These are phyloP conservation scores for Phyllosticta capitalensis DNA, from an alignment of 2,329 filamentous ascomycete genomes.

Conservation along the genomic window DNA sequence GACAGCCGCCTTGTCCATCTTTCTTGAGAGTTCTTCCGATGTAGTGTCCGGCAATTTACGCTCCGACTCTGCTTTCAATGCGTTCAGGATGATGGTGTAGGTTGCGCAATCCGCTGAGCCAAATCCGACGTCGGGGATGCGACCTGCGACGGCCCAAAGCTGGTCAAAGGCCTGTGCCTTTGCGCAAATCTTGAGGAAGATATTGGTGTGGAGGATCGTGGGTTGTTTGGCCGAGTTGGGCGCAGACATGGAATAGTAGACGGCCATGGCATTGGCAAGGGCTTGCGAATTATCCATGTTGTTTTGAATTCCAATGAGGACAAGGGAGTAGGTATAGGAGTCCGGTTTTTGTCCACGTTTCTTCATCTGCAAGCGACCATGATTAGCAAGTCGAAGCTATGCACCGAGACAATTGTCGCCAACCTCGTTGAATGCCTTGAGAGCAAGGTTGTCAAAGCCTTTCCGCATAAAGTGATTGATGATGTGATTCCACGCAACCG, in stretches of 20 bases:
- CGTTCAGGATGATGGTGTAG: constrained; percentile 75
- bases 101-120: constrained; percentile 61
- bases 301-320: constrained; percentile 64
- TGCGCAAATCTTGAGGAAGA: constrained; percentile 73
- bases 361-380: constrained; percentile 62
- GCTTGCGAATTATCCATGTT: constrained; percentile 48
- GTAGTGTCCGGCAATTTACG: neutral
- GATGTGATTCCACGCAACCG: constrained; percentile 81
- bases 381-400: constrained; percentile 7
- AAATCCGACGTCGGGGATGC: constrained; percentile 54
- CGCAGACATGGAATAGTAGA: constrained; percentile 67
- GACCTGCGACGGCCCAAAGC: constrained; percentile 66
- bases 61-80: constrained; percentile 46
- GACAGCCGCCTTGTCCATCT: constrained; percentile 41
- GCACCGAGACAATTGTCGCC: constrained; percentile 15
- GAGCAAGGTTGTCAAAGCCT: constrained; percentile 51
- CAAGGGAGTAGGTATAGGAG: constrained; percentile 70
- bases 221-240: constrained; percentile 56
- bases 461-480: constrained; percentile 61
- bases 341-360: constrained; percentile 77
- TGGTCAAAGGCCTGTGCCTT: constrained; percentile 66
- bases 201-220: constrained; percentile 77
- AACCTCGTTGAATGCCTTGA: constrained; percentile 85
- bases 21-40: constrained; percentile 20
- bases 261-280: constrained; percentile 57